phyloP scores from a whole-genome alignment of 2,329 filamentous ascomycete genomes.

The Akanthomyces dipterigenus region DNA sequence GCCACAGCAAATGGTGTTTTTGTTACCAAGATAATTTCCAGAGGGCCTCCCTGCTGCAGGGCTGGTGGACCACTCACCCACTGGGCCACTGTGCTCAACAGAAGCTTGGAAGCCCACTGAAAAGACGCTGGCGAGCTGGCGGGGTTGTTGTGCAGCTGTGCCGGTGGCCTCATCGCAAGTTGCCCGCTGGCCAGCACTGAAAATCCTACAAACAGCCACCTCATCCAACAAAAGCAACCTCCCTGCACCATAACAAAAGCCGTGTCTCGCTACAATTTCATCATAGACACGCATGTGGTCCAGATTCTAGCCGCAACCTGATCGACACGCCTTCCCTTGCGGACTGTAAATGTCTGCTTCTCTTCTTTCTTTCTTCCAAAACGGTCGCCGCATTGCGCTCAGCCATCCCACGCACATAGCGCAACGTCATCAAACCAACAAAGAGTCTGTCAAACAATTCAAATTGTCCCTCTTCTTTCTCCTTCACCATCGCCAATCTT shows the following conservation, averaged over 20 bases:
- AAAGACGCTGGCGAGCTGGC: too few relatives aligned
- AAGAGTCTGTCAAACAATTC: background rate
- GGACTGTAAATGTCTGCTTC: background rate
- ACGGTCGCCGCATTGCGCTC: background rate
- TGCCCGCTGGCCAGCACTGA: background rate
- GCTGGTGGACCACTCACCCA: too few relatives aligned
- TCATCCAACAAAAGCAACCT: background rate
- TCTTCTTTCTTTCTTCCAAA: background rate
- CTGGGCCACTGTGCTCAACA: too few relatives aligned
- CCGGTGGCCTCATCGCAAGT: background rate
- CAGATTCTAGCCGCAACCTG: background rate
- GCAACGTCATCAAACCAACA: background rate
- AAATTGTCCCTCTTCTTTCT: background rate
- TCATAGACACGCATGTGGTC: background rate
- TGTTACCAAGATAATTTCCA: background rate
- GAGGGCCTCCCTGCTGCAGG: background rate
- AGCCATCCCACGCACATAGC: background rate
- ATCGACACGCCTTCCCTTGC: background rate
- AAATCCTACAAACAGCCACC: background rate
- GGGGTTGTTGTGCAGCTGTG: too few relatives aligned
- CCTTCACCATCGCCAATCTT: background rate
- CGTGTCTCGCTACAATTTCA: conserved; percentile 4
- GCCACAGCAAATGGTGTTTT: background rate
- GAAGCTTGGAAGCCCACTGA: background rate
- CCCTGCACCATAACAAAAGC: background rate